Base-by-base conservation (phyloP, 768 basidiomycete species). In the Terana coerulea region DNA sequence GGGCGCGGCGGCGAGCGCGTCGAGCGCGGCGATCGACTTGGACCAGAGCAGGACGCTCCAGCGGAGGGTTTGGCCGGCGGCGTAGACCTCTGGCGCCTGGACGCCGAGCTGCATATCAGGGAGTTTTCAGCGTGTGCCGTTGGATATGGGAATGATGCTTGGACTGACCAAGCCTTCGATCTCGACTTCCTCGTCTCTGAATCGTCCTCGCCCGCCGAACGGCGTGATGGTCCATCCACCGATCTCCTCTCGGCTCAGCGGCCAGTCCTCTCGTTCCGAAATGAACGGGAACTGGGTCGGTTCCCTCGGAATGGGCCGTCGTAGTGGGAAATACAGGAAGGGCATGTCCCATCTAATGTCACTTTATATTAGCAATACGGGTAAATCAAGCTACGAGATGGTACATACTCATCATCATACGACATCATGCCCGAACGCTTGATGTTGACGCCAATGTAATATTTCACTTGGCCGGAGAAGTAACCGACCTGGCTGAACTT, bases 181-280 rank as follows among this genome's bases (percentile, higher is more conserved):
- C 44, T 52, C 51, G 22, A 52, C 51, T 25, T 39, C 31, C 44
- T 52, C 51, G 9, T 24, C 44, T 37, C 44, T 26, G 44, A 46
- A 52, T n/a, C 51, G 51, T 5, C 51, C 51, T 21, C 51, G 43
- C 6, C 51, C 51, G 33, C 51, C 51, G 37, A 52, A 52, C 3
- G 51, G 51, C 3, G 51, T 52, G n/a, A 52, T 42, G 6, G 51
- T 52, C 51, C 51, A 52, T 29, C 51, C 51, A n/a, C 51, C 51
- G 15, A 52, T 47, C 28, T 52, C 44, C 29, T 52, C 51, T 15
- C 51, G 43, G 4, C 35, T 39, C 11, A 22, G 47, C n/a, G 51
- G 51, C 51, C 51, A 52, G 29, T 52, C 51, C 19, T 52, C 51
- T 21, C 51, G 21, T 15, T 52, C 44, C 3, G 49, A 39, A 22